Evolutionary conservation across 2,329 filamentous ascomycete species (phyloP), one percentile per base, ranked within the genome.

Genomic region (Phyllosticta citribraziliensis): DNA sequence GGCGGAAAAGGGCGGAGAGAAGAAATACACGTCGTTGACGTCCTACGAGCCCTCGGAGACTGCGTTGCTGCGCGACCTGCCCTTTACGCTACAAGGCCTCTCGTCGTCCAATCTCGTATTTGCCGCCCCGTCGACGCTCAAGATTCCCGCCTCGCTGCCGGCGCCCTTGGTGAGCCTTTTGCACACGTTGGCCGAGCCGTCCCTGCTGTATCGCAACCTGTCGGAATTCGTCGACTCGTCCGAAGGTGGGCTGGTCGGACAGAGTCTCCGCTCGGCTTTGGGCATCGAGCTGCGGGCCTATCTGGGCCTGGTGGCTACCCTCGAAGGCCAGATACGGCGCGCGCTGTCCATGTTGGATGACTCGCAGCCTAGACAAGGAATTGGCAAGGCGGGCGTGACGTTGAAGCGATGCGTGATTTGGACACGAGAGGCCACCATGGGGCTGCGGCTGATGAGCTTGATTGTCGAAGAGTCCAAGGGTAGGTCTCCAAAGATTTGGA

Each of bases 371-470:
- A 81, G 86, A 55, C 82, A 84, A 53, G 87, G 88, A 1, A 85
- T 95, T 58, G 88, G 90, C 5, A 94, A 92, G 68, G 87, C 89
- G 0, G 91, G 92, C 1, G 93, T 99, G 14, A 99, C 94, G 0
- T 78, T 99, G 57, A 97, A 97, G 73, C 82, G 94, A 71, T 97
- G 93, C 68, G 88, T 99, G 2, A 88, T 99, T 24, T 99, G 95
- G 95, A 97, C 92, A 9, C 85, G 93, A 66, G 95, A 99, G 73
- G 91, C 94, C 6, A 99, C 94, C 0, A 95, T 97, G 87, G 94
- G 92, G 0, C 76, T 99, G 66, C 85, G 94, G 17, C 79, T 99
- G 60, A 92, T 99, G 88, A 95, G 90, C 68, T 75, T 96, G 62
- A 96, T 99, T 69, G 91, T 95, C 0, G 92, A 97, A 70, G 89